Conservation (phyloP, 225 moss, liverwort and hornwort genomes). For the Physcomitrium patens region DNA sequence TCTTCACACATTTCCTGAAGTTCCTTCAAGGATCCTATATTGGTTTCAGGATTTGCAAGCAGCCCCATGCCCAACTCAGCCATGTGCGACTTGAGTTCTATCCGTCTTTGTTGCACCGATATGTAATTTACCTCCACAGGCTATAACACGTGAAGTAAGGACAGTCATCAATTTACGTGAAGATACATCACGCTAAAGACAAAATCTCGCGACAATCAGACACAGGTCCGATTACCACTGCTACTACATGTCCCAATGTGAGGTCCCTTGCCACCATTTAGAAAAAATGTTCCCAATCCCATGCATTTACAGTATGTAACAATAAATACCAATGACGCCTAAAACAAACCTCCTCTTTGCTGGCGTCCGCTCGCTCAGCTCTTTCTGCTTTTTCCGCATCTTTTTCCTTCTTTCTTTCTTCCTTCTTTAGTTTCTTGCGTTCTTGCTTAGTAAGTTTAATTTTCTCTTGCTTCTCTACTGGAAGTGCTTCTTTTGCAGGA, state of each 20-base stretch:
- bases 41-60: slow-evolving; percentile 80
- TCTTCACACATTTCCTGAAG: slow-evolving; percentile 88
- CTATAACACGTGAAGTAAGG: slow-evolving; percentile 24
- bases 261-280: neutral
- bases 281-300: neutral
- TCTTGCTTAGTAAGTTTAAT: slow-evolving; percentile 71
- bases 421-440: slow-evolving; percentile 69
- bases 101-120: slow-evolving; percentile 73
- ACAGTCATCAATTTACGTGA: slow-evolving; percentile 27
- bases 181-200: neutral
- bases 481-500: slow-evolving; percentile 13
- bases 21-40: slow-evolving; percentile 75
- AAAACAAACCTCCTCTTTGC: slow-evolving; percentile 50
- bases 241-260: neutral
- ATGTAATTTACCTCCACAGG: slow-evolving; percentile 62
- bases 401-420: slow-evolving; percentile 50
- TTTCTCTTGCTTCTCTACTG: slow-evolving; percentile 42
- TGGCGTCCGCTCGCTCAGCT: slow-evolving; percentile 23
- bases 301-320: too few relatives aligned
- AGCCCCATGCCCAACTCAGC: slow-evolving; percentile 88
- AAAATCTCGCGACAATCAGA: slow-evolving; percentile 11
- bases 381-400: slow-evolving; percentile 42
- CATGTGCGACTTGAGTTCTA: slow-evolving; percentile 75
- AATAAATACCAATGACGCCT: neutral
- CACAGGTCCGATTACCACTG: slow-evolving; percentile 9